phyloP scores from a whole-genome alignment of 2,329 filamentous ascomycete genomes.

The Xylariaceae sp. region DNA sequence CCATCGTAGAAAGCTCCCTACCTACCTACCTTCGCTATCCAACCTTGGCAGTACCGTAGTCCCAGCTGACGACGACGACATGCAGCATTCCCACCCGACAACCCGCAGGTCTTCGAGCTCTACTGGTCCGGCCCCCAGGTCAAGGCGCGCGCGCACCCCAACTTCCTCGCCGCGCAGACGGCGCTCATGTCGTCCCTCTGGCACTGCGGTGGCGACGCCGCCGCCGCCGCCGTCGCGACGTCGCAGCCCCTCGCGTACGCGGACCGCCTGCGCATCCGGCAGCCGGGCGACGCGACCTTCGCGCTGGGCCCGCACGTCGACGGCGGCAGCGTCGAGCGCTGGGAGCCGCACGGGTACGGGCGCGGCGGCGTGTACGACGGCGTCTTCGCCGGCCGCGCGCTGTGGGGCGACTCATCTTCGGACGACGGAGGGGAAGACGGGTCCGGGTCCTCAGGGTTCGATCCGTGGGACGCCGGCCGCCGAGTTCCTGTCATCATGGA shows the following conservation, averaged over 20 bases:
- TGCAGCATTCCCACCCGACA: conserved; percentile 55
- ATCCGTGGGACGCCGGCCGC: conserved; percentile 71
- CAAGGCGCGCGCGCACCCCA: conserved; percentile 58
- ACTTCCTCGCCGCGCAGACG: conserved; percentile 52
- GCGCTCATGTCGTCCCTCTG: conserved; percentile 59
- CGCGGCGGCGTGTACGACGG: conserved; percentile 61
- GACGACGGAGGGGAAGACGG: conserved; percentile 67
- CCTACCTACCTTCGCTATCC: neutral
- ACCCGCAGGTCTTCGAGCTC: conserved; percentile 66
- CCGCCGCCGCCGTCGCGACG: conserved; percentile 38
- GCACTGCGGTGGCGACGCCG: conserved; percentile 46
- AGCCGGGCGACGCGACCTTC: conserved; percentile 63
- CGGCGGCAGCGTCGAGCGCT: conserved; percentile 66
- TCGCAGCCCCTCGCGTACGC: conserved; percentile 58
- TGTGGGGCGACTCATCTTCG: no score
- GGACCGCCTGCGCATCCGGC: conserved; percentile 63
- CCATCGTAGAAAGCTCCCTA: neutral
- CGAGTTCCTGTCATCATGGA: conserved; percentile 63
- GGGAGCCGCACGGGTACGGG: conserved; percentile 64
- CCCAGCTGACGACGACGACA: no score
- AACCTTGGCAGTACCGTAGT: no score
- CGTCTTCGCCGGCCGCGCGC: conserved; percentile 52
- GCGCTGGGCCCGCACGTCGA: conserved; percentile 68
- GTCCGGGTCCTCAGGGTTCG: no score
- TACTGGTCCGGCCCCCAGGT: conserved; percentile 68